Conservation (phyloP, 768 basidiomycete species). For the Cubamyces sp. region DNA sequence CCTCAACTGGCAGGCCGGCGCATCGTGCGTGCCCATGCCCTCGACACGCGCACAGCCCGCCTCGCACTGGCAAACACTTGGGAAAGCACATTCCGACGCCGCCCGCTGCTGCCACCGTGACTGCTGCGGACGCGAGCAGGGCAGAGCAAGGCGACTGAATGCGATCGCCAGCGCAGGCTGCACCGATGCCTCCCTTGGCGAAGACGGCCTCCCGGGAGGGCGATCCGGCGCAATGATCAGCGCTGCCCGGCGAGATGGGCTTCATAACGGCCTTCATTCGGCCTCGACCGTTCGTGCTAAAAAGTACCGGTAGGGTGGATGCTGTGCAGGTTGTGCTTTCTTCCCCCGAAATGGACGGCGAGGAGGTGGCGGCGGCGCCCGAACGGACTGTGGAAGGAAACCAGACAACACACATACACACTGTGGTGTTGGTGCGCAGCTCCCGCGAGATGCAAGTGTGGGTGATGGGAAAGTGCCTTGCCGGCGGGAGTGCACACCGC, state of each 20-base stretch:
- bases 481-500: conserved; percentile 4
- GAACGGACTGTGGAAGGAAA: too few relatives aligned
- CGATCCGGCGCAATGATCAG: conserved; percentile 17
- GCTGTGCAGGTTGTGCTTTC: conserved; percentile 4
- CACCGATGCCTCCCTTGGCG: not conserved
- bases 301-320: conserved; percentile 1
- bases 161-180: not conserved
- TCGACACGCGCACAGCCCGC: not conserved
- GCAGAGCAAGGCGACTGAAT: too few relatives aligned
- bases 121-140: too few relatives aligned
- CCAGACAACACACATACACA: not conserved
- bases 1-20: too few relatives aligned
- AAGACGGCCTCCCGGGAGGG: not conserved
- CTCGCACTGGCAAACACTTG: too few relatives aligned
- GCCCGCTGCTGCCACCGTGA: too few relatives aligned
- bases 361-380: too few relatives aligned
- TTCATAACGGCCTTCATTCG: conserved; percentile 16
- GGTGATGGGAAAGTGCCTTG: not conserved
- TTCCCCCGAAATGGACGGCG: too few relatives aligned
- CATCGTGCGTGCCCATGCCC: not conserved
- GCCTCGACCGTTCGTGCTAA: not conserved
- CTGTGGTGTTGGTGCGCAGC: not conserved
- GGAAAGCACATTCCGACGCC: too few relatives aligned
- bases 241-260: not conserved
- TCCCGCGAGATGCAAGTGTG: conserved; percentile 5